These are phyloP conservation scores for Trichomonascaceae sp. DNA, from an alignment of 1,139 yeast species.

Conservation along the genomic window DNA sequence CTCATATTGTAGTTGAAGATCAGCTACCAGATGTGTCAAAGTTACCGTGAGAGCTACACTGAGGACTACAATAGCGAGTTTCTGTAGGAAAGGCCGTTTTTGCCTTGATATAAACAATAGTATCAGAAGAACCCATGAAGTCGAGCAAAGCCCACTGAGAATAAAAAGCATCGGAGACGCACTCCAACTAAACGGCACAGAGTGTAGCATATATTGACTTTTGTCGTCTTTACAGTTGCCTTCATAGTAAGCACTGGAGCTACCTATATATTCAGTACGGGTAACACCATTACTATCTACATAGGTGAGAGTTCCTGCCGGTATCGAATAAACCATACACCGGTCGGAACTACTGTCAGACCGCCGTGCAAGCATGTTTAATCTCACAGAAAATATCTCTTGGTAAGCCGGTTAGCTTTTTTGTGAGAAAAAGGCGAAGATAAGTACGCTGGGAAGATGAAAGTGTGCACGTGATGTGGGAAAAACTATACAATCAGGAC, in stretches of 20 bases:
- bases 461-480: not conserved
- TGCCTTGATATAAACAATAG: conserved; percentile 28
- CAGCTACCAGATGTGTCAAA: conserved; percentile 23
- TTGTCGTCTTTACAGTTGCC: conserved; percentile 3
- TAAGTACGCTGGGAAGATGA: not conserved
- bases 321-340: conserved; percentile 18
- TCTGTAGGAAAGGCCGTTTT: conserved; percentile 33
- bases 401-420: not conserved
- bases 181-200: conserved; percentile 33
- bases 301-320: conserved; percentile 22
- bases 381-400: not conserved
- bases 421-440: not conserved
- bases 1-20: conserved; percentile 36
- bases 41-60: conserved; percentile 31
- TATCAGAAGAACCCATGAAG: conserved; percentile 33
- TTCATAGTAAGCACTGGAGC: conserved; percentile 5
- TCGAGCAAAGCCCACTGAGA: conserved; percentile 30
- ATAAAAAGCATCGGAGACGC: conserved; percentile 33
- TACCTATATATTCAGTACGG: conserved; percentile 9
- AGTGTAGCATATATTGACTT: not conserved
- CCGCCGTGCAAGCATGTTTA: not conserved
- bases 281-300: conserved; percentile 15
- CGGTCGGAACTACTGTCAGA: not conserved
- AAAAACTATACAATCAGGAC: no score
- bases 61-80: conserved; percentile 27